Evolutionary conservation across 257 asterid genomes (phyloP), one percentile per base, ranked within the genome.

Genomic region (Misopates orontium): DNA sequence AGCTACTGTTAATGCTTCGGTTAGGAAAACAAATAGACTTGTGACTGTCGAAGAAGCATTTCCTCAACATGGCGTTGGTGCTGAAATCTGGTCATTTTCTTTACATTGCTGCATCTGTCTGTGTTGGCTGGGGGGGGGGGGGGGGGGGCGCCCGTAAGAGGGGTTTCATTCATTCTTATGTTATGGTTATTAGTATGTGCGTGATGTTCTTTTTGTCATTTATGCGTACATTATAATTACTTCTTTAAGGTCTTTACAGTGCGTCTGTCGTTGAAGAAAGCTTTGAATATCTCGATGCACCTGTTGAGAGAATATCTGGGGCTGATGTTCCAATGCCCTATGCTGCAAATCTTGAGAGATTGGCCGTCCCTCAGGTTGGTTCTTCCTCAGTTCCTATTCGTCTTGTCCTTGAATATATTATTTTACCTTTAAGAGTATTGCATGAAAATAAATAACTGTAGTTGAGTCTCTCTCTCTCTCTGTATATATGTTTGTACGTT

Each of bases 21-120:
- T 89, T 17, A 81, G 87, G 78, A 86, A 89, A 80, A 89, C 96
- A 25, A 89, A 83, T 77, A 78, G 95, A 72, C 93, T 89, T 59
- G 89, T 86, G 36, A 86, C 96, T 21, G 79, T 89, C 42, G 95
- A 89, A 77, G 96, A 87, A 80, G 95, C 91, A 47, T 85, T 83
- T 69, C 91, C 95, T 39, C 97, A 89, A 76, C 95, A 89, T 58
- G 95, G 97, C 28, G 83, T 89, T 56, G 97, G 97, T 10, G 95
- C 97, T 62, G 97, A 89, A 78, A 87, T 90, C 74, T 85, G 97
- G 97, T 90, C 53, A 68, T 17, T 54, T 53, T 77, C 67, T 64
- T 18, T 23, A 10, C 19, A 18, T 51, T 32, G 50, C 58, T 66
- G 18, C 57, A 17, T 56, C 74, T 32, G 51, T 45, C 18, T 14